Evolutionary conservation across 2,329 filamentous ascomycete species (phyloP).

Genomic region (Fusarium graminum): DNA sequence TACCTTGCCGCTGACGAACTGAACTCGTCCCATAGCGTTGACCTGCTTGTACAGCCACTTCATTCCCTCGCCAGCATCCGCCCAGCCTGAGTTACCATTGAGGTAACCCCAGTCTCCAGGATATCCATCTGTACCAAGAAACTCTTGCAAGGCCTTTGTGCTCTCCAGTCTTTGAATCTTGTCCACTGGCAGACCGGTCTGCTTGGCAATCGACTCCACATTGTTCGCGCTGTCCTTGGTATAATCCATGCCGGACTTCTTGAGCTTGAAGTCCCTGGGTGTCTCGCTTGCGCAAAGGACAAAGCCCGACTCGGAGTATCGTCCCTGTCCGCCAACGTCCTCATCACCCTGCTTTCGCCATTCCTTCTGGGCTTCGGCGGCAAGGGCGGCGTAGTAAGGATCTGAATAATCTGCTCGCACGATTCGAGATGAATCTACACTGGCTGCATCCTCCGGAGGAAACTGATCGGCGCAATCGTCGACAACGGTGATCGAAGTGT

Average conservation of each 20-base stretch:
- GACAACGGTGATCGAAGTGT: conserved; percentile 69
- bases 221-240: conserved; percentile 72
- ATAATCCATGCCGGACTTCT: conserved; percentile 68
- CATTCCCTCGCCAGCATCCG: conserved; percentile 80
- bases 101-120: conserved; percentile 78
- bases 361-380: conserved; percentile 74
- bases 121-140: conserved; percentile 62
- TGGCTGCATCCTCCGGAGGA: conserved; percentile 70
- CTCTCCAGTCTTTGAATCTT: conserved; percentile 62
- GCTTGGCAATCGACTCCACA: conserved; percentile 62
- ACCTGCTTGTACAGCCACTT: conserved; percentile 70
- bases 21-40: conserved; percentile 66
- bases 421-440: conserved; percentile 74
- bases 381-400: conserved; percentile 80
- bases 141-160: conserved; percentile 58
- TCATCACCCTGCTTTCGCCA: conserved; percentile 73
- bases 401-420: conserved; percentile 84
- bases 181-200: conserved; percentile 55
- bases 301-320: conserved; percentile 79
- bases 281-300: conserved; percentile 70
- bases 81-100: conserved; percentile 83
- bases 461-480: conserved; percentile 70
- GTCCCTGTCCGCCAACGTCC: conserved; percentile 71
- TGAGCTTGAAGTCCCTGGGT: conserved; percentile 46
- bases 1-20: conserved; percentile 66